Evolutionary conservation across 306 rosid genomes (phyloP), one percentile per base, ranked within the genome.

Genomic region (Carpinus fangiana): DNA sequence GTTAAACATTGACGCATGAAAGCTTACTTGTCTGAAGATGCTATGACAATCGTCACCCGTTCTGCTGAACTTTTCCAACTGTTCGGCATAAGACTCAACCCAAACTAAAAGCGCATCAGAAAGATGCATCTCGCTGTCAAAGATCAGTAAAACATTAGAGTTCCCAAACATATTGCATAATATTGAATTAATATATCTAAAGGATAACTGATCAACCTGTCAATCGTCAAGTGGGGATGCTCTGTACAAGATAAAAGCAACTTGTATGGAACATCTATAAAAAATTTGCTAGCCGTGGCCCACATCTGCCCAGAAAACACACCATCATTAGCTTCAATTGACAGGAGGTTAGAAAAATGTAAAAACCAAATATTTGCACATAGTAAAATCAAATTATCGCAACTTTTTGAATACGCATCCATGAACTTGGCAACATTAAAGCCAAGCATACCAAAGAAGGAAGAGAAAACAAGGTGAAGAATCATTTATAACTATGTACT

Each of bases 71-170:
- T 62, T 81, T 83, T 88, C 91, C 83, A 74, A 77, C 53, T 74
- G 57, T 76, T 80, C 84, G 68, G 61, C 20, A 72, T 85, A 82
- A 73, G 84, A 86, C 70, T 84, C 86, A 59, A 90, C 73, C 98
- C 98, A 93, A 73, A 83, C 78, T 73, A 86, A 79, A 83, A 93
- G 89, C 56, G 90, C 94, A 72, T 88, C 84, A 51, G 78, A 80
- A 75, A 93, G 89, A 88, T 88, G 85, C 93, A 89, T 83, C 81
- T 93, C 98, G 78, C 98, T 93, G 90, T 77, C 61, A 82, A 82
- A 51, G 82, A 85, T 45, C 48, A 73, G 73, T 47, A 73, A 53
- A 26, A 78, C 77, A 79, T 89, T 70, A 89, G 77, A 84, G 51
- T 55, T 51, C 18, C 59, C 34, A 2, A 17, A 43, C 66, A 62